phyloP scores from a whole-genome alignment of 1,284 basidiomycete genomes.

The Gymnopus androsaceus region DNA sequence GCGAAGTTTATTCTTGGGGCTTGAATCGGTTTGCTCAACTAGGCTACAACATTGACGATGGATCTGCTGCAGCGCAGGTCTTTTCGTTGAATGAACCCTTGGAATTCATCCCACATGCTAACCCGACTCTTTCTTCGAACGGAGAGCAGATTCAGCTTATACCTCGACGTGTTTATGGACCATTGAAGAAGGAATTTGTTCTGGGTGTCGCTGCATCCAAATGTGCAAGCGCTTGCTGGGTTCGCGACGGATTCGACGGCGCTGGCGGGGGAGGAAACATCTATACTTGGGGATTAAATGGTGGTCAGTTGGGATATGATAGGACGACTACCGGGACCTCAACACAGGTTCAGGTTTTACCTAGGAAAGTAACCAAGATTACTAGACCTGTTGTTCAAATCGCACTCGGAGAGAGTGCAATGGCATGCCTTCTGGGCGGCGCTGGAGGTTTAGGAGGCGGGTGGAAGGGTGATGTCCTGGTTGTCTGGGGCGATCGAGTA shows the following conservation, averaged over 20 bases:
- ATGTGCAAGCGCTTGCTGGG: constrained; percentile 90
- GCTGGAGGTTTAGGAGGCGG: constrained; percentile 57
- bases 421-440: constrained; percentile 5
- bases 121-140: constrained; percentile 2
- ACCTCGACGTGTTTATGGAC: constrained; percentile 41
- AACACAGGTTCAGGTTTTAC: constrained; percentile 59
- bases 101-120: constrained; percentile 38
- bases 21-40: constrained; percentile 86
- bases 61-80: constrained; percentile 63
- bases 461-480: constrained; percentile 67
- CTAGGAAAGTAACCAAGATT: constrained; percentile 83
- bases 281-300: constrained; percentile 96
- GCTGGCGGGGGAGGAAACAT: constrained; percentile 51
- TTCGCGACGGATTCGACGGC: constrained; percentile 32
- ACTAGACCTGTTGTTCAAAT: constrained; percentile 70
- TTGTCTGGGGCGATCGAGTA: constrained; percentile 34
- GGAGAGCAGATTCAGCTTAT: constrained; percentile 18
- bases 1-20: constrained; percentile 91
- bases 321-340: constrained; percentile 8
- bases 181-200: constrained; percentile 81
- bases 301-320: constrained; percentile 82
- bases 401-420: constrained; percentile 63
- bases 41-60: constrained; percentile 81
- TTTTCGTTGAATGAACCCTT: constrained; percentile 58
- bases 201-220: constrained; percentile 87